Evolutionary conservation across 257 asterid species (phyloP).

Genomic region (Cynanchum wilfordii): DNA sequence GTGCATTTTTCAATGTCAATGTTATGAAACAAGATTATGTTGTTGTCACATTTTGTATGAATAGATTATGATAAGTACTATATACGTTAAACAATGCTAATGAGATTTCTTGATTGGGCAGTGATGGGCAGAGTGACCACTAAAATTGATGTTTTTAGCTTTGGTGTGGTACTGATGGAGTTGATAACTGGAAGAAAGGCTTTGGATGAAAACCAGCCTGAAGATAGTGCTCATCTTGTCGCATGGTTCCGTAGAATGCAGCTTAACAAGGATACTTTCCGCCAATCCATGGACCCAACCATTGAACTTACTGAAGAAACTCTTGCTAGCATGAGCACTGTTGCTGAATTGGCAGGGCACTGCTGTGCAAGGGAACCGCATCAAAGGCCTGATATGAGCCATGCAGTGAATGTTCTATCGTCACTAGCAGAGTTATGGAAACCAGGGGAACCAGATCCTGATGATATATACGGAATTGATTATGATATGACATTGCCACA

Average conservation of each 20-base stretch:
- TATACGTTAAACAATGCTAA: not conserved
- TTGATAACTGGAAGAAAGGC: slow-evolving; percentile 66
- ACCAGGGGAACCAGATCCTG: slow-evolving; percentile 67
- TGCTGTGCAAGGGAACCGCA: slow-evolving; percentile 72
- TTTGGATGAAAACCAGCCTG: slow-evolving; percentile 52
- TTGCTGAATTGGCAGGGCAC: slow-evolving; percentile 84
- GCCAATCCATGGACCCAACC: slow-evolving; percentile 52
- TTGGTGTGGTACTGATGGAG: slow-evolving; percentile 88
- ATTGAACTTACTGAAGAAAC: slow-evolving; percentile 52
- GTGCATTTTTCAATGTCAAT: not conserved
- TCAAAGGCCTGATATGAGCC: slow-evolving; percentile 87
- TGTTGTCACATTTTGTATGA: not conserved
- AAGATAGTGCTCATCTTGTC: slow-evolving; percentile 67
- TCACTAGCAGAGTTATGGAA: slow-evolving; percentile 83
- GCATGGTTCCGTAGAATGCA: slow-evolving; percentile 76
- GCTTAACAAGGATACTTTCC: slow-evolving; percentile 47
- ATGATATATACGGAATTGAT: slow-evolving; percentile 62
- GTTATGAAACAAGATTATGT: not conserved
- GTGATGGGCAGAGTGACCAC: slow-evolving; percentile 89
- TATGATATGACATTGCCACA: slow-evolving; percentile 77
- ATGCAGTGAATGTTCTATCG: slow-evolving; percentile 69
- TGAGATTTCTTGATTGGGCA: slow-evolving; percentile 18
- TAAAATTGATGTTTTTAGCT: slow-evolving; percentile 69
- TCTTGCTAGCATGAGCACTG: slow-evolving; percentile 48
- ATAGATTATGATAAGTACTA: not conserved